phyloP scores from a whole-genome alignment of 2,329 filamentous ascomycete species.

The Sphaerulina populicola region DNA sequence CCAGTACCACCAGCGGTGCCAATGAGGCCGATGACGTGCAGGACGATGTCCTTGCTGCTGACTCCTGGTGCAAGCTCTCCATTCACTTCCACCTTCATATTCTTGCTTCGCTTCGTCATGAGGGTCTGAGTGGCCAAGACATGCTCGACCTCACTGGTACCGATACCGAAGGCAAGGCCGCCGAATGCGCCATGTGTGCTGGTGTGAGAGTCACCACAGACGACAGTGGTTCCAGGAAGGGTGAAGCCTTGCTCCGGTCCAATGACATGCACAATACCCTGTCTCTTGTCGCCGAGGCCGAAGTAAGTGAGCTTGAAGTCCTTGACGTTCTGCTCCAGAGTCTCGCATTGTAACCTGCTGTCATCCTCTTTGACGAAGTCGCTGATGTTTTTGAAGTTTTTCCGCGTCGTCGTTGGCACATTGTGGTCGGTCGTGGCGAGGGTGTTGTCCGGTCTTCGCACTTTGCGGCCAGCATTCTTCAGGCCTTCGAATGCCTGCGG shows the following conservation, averaged over 20 bases:
- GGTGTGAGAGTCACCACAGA: conserved; percentile 96
- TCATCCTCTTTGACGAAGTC: conserved; percentile 93
- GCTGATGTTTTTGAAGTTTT: conserved; percentile 86
- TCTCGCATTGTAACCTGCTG: conserved; percentile 86
- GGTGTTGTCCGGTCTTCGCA: conserved; percentile 92
- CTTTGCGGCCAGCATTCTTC: conserved; percentile 75
- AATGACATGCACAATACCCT: conserved; percentile 97
- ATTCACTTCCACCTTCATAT: conserved; percentile 95
- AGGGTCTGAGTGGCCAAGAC: conserved; percentile 93
- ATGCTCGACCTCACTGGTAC: conserved; percentile 96
- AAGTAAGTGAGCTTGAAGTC: conserved; percentile 96
- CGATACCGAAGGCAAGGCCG: conserved; percentile 89
- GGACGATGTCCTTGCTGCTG: conserved; percentile 89
- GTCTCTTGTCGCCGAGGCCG: conserved; percentile 87
- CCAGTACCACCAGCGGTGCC: conserved; percentile 93
- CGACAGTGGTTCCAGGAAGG: conserved; percentile 88
- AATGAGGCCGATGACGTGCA: conserved; percentile 86
- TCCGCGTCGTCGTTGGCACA: conserved; percentile 82
- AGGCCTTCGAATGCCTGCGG: conserved; percentile 97
- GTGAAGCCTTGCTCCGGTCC: conserved; percentile 98
- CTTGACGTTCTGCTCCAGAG: conserved; percentile 94
- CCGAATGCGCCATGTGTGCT: conserved; percentile 97
- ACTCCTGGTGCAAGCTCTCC: conserved; percentile 84
- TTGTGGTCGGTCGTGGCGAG: conserved; percentile 96
- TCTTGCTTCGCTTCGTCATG: conserved; percentile 91